Conservation (phyloP, 306 rosid species). For the Erythrophleum fordii region DNA sequence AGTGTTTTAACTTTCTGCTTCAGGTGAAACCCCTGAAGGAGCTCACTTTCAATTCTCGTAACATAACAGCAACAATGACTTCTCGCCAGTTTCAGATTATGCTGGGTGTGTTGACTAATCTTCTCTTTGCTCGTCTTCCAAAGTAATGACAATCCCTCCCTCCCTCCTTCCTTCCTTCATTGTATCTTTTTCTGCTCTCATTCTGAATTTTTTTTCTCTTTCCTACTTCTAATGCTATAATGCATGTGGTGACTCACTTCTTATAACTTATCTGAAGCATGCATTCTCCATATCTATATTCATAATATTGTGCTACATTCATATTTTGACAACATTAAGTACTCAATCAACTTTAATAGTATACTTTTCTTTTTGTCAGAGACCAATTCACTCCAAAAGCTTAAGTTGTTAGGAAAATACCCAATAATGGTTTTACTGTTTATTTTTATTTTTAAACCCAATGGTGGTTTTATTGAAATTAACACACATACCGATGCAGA, state of each 20-base stretch:
- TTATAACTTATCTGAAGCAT: conserved; percentile 10
- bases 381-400: neutral
- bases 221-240: conserved; percentile 18
- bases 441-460: neutral
- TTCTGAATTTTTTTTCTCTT: conserved; percentile 8
- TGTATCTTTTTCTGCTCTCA: conserved; percentile 20
- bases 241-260: conserved; percentile 19
- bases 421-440: neutral
- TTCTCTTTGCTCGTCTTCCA: conserved; percentile 90
- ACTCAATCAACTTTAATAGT: neutral
- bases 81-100: conserved; percentile 99
- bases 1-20: conserved; percentile 41
- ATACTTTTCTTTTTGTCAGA: neutral
- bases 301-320: conserved; percentile 2
- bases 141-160: conserved; percentile 61
- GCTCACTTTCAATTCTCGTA: conserved; percentile 82
- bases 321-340: neutral
- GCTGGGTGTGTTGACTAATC: conserved; percentile 92
- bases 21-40: conserved; percentile 98
- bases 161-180: neutral
- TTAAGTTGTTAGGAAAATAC: neutral
- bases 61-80: conserved; percentile 96
- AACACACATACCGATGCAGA: too few relatives aligned
- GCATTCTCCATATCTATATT: conserved; percentile 18
- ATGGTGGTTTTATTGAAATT: neutral